Base-by-base conservation (phyloP, 1,284 basidiomycete species). In the Sparassis latifolia region DNA sequence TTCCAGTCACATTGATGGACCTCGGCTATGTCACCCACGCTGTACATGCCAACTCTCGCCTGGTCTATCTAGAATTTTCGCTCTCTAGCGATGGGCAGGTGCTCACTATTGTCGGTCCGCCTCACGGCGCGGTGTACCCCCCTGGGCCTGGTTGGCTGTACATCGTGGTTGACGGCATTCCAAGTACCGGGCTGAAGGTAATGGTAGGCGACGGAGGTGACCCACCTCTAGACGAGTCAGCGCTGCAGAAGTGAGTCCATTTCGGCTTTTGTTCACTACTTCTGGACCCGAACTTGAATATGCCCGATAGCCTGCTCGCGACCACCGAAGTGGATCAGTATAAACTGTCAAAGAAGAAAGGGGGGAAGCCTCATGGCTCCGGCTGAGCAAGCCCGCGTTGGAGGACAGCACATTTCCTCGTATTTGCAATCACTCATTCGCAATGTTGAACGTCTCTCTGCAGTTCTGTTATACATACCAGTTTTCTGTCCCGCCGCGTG, bases 141-240 rank as follows among this genome's bases (percentile, higher is more conserved):
- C 87, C 89, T 49, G 91, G 92, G 4, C 89, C 89, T 2, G 91
- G 80, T 5, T 90, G 82, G 77, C 61, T 94, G 37, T 89, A 80
- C 58, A 63, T 92, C 31, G 72, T 92, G 28, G 77, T 79, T 2
- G 74, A 84, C 54, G 87, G 77, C 12, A 70, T 91, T 5, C 86
- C 90, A 0, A 89, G 86, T 58, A 61, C 69, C 28, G 88, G 83
- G 2, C 67, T 72, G 56, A 80, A 79, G 64, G 67, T 89, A 2
- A 81, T 90, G 75, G 69, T 92, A 40, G 91, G 89, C 1, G 73
- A 80, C 57, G 86, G 85, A 9, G 61, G 64, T 46, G 70, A 73
- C 9, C 87, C 86, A 28, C 69, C 72, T 5, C 74, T 85, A 5
- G 78, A 88, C 55, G 57, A 76, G 33, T 65, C 51, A 2, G 83